Evolutionary conservation across 1,284 basidiomycete genomes (phyloP), one percentile per base, ranked within the genome.

Genomic region (Apiotrichum mycotoxinovorans): DNA sequence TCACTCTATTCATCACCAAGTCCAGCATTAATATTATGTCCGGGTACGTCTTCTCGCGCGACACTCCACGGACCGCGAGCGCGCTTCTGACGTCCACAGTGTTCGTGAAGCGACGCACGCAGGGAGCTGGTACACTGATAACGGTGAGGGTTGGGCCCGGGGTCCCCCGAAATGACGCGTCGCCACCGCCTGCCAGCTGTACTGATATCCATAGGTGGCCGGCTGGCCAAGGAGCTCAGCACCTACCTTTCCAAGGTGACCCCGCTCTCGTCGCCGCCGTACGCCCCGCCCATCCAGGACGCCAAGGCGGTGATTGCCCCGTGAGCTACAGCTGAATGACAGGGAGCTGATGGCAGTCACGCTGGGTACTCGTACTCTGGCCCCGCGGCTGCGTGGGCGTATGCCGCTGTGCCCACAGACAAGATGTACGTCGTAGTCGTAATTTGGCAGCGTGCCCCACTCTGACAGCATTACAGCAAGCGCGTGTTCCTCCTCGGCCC

Each of bases 361-460:
- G 96, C 96, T 1, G 96, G 96, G 4, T 98, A 95, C 76, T 83
- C 86, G 2, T 98, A 97, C 76, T 97, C 93, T 56, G 96, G 96
- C 25, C 86, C 86, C 8, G 83, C 93, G 2, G 95, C 96, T 1
- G 96, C 93, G 1, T 98, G 91, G 88, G 95, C 95, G 0, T 99
- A 98, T 76, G 87, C 85, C 69, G 85, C 85, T 66, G 89, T 98
- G 55, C 88, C 96, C 67, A 85, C 84, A 0, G 81, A 81, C 14
- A 82, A 81, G 65, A 89, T 97, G 94, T 94, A 66, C 66, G 86
- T 30, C 30, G 7, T 5, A 30, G 30, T 12, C 42, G n/a, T n/a
- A n/a, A n/a, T n/a, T n/a, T n/a, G n/a, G n/a, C n/a, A n/a, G n/a
- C n/a, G n/a, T n/a, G n/a, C n/a, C n/a, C n/a, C n/a, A 12, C 18